Conservation (phyloP, 768 basidiomycete genomes). For the Artomyces pyxidatus region DNA sequence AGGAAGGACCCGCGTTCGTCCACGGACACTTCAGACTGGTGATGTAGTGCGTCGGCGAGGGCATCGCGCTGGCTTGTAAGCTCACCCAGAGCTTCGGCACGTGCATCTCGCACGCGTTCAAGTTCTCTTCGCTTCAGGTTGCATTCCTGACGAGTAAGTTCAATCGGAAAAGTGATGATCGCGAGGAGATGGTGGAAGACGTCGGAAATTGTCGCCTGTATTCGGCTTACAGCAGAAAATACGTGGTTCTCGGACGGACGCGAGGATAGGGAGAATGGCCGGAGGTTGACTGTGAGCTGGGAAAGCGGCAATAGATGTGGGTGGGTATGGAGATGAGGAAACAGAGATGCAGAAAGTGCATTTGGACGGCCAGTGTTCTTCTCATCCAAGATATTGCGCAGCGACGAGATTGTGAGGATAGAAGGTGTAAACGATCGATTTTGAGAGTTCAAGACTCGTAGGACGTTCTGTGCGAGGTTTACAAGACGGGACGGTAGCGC, state of each 20-base stretch:
- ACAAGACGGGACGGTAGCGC: constrained; percentile 39
- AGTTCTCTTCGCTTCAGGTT: constrained; percentile 48
- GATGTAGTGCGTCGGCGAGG: constrained; percentile 28
- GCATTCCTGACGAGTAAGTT: constrained; percentile 63
- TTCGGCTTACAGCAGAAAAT: constrained; percentile 8
- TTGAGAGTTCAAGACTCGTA: constrained; percentile 36
- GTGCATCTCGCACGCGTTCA: constrained; percentile 55
- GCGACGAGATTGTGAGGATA: constrained; percentile 37
- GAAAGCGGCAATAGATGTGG: constrained; percentile 21
- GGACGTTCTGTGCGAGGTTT: constrained; percentile 30
- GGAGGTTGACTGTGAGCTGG: neutral
- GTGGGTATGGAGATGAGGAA: constrained; percentile 49
- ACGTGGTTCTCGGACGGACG: constrained; percentile 6
- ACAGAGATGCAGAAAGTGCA: constrained; percentile 48
- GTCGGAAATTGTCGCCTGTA: constrained; percentile 7
- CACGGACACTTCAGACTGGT: constrained; percentile 5
- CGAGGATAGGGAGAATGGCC: constrained; percentile 8
- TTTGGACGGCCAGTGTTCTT: constrained; percentile 36
- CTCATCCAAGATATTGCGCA: constrained; percentile 43
- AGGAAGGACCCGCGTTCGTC: constrained; percentile 10
- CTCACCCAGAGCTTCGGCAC: constrained; percentile 58
- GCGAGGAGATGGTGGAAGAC: constrained; percentile 16
- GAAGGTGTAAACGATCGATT: constrained; percentile 37
- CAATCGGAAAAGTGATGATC: constrained; percentile 43
- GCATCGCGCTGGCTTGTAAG: constrained; percentile 47